Evolutionary conservation across 495 filamentous ascomycete species (phyloP), one percentile per base, ranked within the genome.

Genomic region (Penicillium argentinense): DNA sequence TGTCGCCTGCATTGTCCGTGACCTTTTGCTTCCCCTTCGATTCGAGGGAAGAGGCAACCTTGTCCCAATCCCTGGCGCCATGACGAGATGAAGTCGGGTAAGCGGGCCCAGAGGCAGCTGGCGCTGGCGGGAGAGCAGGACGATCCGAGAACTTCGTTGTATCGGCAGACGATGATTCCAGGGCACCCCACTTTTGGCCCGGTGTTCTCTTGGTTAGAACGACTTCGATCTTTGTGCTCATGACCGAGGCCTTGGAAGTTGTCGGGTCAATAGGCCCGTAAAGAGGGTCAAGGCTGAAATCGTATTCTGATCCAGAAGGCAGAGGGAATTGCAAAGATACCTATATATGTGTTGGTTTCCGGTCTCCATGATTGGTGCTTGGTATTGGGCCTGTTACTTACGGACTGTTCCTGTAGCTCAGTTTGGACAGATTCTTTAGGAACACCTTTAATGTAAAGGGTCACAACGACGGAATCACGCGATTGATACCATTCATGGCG

Each of bases 21-120:
- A 58, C 57, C 14, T 56, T 51, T 18, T 32, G 22, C 2, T 56
- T 56, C 1, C 41, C 42, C 27, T 64, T 59, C 44, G 62, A 55
- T 7, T 69, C 68, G 9, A 86, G 68, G 0, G 80, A 74, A 5
- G 71, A 64, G 2, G 77, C 84, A 3, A 96, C 36, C 51, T 88
- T 88, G 56, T 98, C 95, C 93, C 93, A 97, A 63, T 98, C 76
- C 72, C 96, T 96, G 2, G 86, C 79, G 4, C 92, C 93, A 1
- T 70, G 73, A 39, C 82, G 83, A 12, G 91, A 95, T 22, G 92
- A 97, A 0, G 91, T 95, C 2, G 93, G 93, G 64, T 98, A 97
- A 0, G 77, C 68, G 0, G 88, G 89, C 3, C 58, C 74, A 2
- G 60, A 11, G 3, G 51, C 42, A 26, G 64, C 49, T 24, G 62